Base-by-base conservation (phyloP, 371 early-diverging fungal genomes). In the Paraphysoderma sedebokerense region DNA sequence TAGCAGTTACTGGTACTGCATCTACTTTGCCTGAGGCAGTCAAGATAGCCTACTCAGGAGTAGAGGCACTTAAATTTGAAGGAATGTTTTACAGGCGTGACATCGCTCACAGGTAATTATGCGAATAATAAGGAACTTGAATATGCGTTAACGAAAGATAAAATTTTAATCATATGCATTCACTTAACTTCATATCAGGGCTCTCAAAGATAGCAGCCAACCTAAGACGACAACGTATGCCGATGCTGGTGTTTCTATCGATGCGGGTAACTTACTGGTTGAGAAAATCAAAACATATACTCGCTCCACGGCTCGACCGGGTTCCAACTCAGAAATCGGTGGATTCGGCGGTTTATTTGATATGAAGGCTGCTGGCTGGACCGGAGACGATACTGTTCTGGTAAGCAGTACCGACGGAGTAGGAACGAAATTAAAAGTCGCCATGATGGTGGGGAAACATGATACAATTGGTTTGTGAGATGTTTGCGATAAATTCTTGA, bases 331-430 rank as follows among this genome's bases (percentile, higher is more conserved):
- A 7, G 95, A 89, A 36, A 85, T 97, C 55, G 98, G 98, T 45
- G 98, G 98, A 7, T 97, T 97, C 52, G 98, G 98, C 56, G 98
- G 95, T 39, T 63, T 91, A 22, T 95, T 97, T 62, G 98, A 97
- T 57, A 64, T 97, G 41, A 82, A 82, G 60, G 86, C 86, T 7
- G 81, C 89, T 7, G 92, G 92, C 1, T 42, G 22, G n/a, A 13
- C 20, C 30, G 13, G 29, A 22, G 42, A 31, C 20, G 92, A 95
- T 51, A 88, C 93, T 15, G 79, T 95, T 46, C 62, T 97, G 29
- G 88, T 97, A 4, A 81, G 91, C 19, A 91, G 92, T 31, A 97
- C 98, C 3, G 98, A 97, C 55, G 98, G 98, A 48, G 92, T 97
- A 28, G 98, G 98, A 28, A 97, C 98, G 59, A 97, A 97, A 70